Evolutionary conservation across 192 early-diverging fungal genomes (phyloP), one percentile per base, ranked within the genome.

Genomic region (Coemansia sp.): DNA sequence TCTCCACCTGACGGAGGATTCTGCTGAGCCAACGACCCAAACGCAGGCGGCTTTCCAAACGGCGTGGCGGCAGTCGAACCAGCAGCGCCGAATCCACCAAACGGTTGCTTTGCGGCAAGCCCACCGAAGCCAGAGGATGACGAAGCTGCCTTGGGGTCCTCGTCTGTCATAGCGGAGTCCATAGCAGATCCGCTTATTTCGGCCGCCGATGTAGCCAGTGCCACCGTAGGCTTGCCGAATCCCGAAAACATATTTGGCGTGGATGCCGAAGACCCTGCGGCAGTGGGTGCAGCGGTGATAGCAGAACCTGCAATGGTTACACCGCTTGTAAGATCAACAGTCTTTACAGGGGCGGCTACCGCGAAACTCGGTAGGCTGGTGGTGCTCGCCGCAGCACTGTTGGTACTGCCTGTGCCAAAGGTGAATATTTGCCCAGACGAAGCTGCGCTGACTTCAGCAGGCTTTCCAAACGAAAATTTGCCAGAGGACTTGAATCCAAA

Each of bases 291-390:
- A 19, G 50, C 41, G 2, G 73, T n/a, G 33, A 17, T 49, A 43
- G 62, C 50, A n/a, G 67, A 20, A 0, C 59, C 40, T 13, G 57
- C 20, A 22, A 60, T 46, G 4, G 66, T 17, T 14, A 43, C 38
- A 42, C 59, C 45, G 20, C 40, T 65, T 11, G 73, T 75, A 45
- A 70, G 50, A 35, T 79, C 76, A 10, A 79, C 42, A 1, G 65
- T 65, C 65, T 74, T 79, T 25, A 36, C 45, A 0, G 76, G 76
- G 8, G 61, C 55, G 2, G 65, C 43, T 36, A 60, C 62, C 19
- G 69, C 41, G 15, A 57, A 57, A 32, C 55, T 57, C 19, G 33
- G 14, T 6, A 57, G 11, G n/a, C 33, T 36, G 9, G 55, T 36
- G 8, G 55, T 36, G 23, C 55, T 57, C 19, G 34, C n/a, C 0